phyloP scores from a whole-genome alignment of 176 grass and related monocot species.

The Avena atlantica region DNA sequence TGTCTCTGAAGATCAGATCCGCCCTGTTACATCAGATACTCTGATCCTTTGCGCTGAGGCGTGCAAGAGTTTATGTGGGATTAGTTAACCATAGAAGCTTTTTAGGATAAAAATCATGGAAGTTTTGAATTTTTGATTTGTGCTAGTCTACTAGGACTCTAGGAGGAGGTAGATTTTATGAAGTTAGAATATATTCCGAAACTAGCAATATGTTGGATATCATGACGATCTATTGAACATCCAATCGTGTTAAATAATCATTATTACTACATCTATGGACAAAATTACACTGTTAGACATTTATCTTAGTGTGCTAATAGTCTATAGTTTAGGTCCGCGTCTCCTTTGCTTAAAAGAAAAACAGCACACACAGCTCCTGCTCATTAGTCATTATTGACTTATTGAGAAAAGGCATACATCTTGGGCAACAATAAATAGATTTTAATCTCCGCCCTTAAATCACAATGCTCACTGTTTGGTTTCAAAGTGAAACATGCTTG shows the following conservation, averaged over 20 bases:
- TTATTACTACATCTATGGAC: not conserved
- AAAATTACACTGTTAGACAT: slow-evolving; percentile 2
- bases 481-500: not conserved
- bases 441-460: not conserved
- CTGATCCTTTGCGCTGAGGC: not conserved
- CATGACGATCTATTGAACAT: not conserved
- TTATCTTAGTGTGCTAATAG: not conserved
- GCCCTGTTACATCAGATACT: not conserved
- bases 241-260: not conserved
- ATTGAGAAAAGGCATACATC: not conserved
- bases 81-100: not conserved
- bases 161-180: not conserved
- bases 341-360: not conserved
- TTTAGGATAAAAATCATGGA: not conserved
- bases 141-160: not conserved
- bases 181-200: not conserved
- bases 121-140: not conserved
- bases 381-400: too few relatives aligned
- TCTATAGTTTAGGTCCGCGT: not conserved
- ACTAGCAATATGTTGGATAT: not conserved
- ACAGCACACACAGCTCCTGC: too few relatives aligned
- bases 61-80: not conserved
- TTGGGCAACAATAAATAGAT: not conserved
- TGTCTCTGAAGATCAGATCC: not conserved
- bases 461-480: not conserved